Evolutionary conservation across 2,329 filamentous ascomycete genomes (phyloP).

Genomic region (Beauveria rudraprayagi): DNA sequence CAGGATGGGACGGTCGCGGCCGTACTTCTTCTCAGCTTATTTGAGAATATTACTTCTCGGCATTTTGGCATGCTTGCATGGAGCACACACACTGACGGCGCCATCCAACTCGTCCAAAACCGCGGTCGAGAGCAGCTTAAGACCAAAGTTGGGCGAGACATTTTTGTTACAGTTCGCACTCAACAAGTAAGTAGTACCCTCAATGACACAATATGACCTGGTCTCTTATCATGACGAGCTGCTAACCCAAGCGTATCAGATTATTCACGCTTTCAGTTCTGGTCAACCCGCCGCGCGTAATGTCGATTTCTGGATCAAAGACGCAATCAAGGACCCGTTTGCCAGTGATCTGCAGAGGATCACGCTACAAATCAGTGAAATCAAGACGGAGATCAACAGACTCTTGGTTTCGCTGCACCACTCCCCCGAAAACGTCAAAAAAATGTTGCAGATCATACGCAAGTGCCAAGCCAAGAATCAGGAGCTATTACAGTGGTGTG

Average conservation of each 20-base stretch:
- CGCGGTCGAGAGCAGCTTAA: slow-evolving; percentile 47
- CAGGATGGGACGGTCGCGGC: slow-evolving; percentile 52
- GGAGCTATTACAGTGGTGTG: slow-evolving; percentile 44
- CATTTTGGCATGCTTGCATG: slow-evolving; percentile 48
- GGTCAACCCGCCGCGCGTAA: slow-evolving; percentile 46
- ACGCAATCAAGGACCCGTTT: slow-evolving; percentile 40
- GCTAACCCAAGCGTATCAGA: slow-evolving; percentile 27
- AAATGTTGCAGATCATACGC: slow-evolving; percentile 44
- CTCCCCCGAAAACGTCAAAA: slow-evolving; percentile 40
- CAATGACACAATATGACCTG: too few relatives aligned
- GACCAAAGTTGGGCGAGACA: slow-evolving; percentile 43
- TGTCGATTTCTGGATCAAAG: slow-evolving; percentile 51
- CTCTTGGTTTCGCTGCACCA: slow-evolving; percentile 39
- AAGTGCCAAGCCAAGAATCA: slow-evolving; percentile 44
- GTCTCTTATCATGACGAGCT: background rate
- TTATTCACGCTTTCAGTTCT: slow-evolving; percentile 48
- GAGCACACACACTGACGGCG: slow-evolving; percentile 57
- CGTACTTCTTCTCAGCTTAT: slow-evolving; percentile 52
- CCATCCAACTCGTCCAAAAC: slow-evolving; percentile 51
- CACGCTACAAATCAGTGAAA: slow-evolving; percentile 45
- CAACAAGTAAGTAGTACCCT: slow-evolving; percentile 42
- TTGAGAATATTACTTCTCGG: slow-evolving; percentile 51
- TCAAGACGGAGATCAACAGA: slow-evolving; percentile 46
- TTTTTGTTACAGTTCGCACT: slow-evolving; percentile 52
- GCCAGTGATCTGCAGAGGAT: slow-evolving; percentile 43